Evolutionary conservation across 352 stramenopile genomes (phyloP), one percentile per base, ranked within the genome.

Genomic region (Phytophthora fragariae): DNA sequence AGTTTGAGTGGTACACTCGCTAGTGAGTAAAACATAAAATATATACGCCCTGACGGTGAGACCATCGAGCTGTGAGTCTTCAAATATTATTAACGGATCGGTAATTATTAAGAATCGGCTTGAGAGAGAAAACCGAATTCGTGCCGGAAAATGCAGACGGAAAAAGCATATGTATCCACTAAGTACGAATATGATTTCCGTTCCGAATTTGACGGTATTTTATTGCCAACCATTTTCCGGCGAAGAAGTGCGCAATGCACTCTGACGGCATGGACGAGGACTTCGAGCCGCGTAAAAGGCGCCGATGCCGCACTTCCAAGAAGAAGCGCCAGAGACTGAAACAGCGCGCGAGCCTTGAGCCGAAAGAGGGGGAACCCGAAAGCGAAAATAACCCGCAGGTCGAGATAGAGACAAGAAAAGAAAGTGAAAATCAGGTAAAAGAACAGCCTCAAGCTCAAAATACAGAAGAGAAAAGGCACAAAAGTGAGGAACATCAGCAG

Each of bases 281-380:
- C 5, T 39, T 17, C 3, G 57, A 37, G 50, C 58, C 57, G 35
- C 50, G 46, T 56, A 63, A 57, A 24, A 73, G 61, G 29, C 58
- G 63, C 27, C 62, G 39, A 6, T 68, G 50, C 15, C 65, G 65
- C 10, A 33, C 27, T 17, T 73, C 65, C 8, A 73, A 68, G 65
- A 73, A 68, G 24, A 73, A 68, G 39, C 65, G 65, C 9, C 6
- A 62, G 15, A 19, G 65, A 8, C 29, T 57, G n/a, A 73, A 63
- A 50, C 67, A 62, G 39, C 65, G 58, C 35, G 50, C 24, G 3
- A 62, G 57, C 50, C 57, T 72, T 3, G 49, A 72, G 12, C 49
- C 44, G 1, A 46, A 46, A 17, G 46, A 29, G 57, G 19, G 31
- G 4, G 29, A 35, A 24, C 11, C 7, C 4, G 15, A 39, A 54